phyloP scores from a whole-genome alignment of 129 eudicot genomes.

The sunflower (Helianthus annuus) region DNA sequence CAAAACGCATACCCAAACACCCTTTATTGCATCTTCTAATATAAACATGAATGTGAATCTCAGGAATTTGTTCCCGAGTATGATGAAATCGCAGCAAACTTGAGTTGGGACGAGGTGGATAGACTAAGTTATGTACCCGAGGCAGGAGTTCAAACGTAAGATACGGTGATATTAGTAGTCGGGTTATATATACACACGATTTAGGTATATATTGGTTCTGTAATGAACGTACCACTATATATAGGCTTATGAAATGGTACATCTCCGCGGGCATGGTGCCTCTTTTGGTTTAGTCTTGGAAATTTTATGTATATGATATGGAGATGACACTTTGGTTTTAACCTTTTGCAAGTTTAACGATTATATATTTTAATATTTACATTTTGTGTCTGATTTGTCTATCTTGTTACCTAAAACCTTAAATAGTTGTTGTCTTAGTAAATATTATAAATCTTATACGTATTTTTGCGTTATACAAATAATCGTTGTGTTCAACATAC shows the following conservation, averaged over 20 bases:
- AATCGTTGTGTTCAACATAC: no score
- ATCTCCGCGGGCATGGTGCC: slow-evolving; percentile 21
- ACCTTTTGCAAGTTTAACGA: slow-evolving; percentile 21
- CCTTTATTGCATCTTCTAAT: no score
- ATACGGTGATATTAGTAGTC: slow-evolving; percentile 15
- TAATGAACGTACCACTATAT: background rate
- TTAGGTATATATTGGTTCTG: background rate
- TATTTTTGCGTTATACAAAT: background rate
- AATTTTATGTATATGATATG: slow-evolving; percentile 31
- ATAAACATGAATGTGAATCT: background rate
- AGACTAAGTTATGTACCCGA: slow-evolving; percentile 57
- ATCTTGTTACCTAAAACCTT: no score
- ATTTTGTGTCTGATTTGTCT: no score
- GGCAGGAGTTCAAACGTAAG: slow-evolving; percentile 51
- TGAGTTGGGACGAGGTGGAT: slow-evolving; percentile 80
- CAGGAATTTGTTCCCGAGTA: slow-evolving; percentile 89
- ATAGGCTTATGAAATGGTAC: slow-evolving; percentile 28
- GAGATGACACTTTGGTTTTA: slow-evolving; percentile 28
- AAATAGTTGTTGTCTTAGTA: no score
- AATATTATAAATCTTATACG: no score
- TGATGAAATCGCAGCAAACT: slow-evolving; percentile 63
- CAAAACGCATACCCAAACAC: no score
- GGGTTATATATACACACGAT: slow-evolving; percentile 3
- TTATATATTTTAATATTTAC: slow-evolving; percentile 12
- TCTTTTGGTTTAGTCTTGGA: slow-evolving; percentile 22